Evolutionary conservation across 352 stramenopile genomes (phyloP).

Genomic region (Phytophthora palmivora): DNA sequence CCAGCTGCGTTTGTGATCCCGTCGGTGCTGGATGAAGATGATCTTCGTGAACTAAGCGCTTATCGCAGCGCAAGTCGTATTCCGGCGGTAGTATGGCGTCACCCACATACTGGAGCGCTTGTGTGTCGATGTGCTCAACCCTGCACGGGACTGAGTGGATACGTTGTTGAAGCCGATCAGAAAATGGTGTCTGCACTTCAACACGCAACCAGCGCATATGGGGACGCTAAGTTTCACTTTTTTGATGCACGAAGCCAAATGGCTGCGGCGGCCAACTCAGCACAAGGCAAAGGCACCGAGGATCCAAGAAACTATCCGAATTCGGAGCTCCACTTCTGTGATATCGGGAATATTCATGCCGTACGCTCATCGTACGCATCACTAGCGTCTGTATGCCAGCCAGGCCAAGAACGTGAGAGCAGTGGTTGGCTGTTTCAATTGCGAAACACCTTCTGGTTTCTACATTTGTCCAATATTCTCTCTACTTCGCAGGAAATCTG

Average conservation of each 20-base stretch:
- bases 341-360: slow-evolving; percentile 99
- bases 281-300: slow-evolving; percentile 89
- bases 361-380: slow-evolving; percentile 92
- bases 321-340: slow-evolving; percentile 96
- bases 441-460: slow-evolving; percentile 98
- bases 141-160: slow-evolving; percentile 83
- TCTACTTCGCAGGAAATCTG: slow-evolving; percentile 94
- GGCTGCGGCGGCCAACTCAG: slow-evolving; percentile 84
- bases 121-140: slow-evolving; percentile 90
- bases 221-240: slow-evolving; percentile 85
- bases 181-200: slow-evolving; percentile 84
- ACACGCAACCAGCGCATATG: slow-evolving; percentile 61
- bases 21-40: slow-evolving; percentile 90
- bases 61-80: slow-evolving; percentile 96
- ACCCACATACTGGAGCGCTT: slow-evolving; percentile 90
- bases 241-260: slow-evolving; percentile 89
- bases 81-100: slow-evolving; percentile 93
- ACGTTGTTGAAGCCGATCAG: slow-evolving; percentile 80
- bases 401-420: slow-evolving; percentile 73
- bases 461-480: slow-evolving; percentile 96
- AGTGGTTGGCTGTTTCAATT: slow-evolving; percentile 89
- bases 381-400: slow-evolving; percentile 82
- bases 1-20: slow-evolving; percentile 94
- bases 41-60: slow-evolving; percentile 83
- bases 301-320: slow-evolving; percentile 96